Conservation (phyloP, 495 filamentous ascomycete species). For the Tuber calosporum region DNA sequence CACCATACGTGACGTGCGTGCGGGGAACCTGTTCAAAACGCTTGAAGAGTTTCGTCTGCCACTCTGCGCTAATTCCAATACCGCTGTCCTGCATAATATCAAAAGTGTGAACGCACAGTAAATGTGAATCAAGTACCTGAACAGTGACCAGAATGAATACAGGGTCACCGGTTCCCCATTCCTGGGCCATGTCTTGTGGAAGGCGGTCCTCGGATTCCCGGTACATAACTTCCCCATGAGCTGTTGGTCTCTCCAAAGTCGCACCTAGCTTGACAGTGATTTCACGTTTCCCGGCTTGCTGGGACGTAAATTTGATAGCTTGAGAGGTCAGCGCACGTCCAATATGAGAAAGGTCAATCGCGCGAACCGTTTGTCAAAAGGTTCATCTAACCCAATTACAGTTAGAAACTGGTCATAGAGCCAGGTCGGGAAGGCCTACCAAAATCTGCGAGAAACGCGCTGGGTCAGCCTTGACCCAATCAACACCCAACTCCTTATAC, state of each 20-base stretch:
- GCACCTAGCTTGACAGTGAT: constrained; percentile 68
- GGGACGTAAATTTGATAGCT: constrained; percentile 71
- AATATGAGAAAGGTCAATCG: constrained; percentile 8
- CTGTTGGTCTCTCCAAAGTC: constrained; percentile 50
- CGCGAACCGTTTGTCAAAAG: constrained; percentile 5
- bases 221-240: constrained; percentile 36
- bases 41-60: constrained; percentile 70
- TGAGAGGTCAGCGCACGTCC: constrained; percentile 56
- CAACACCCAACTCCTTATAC: constrained; percentile 27
- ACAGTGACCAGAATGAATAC: constrained; percentile 36
- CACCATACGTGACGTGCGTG: constrained; percentile 76
- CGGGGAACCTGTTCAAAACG: constrained; percentile 73
- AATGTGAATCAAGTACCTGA: constrained; percentile 9
- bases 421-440: constrained; percentile 11
- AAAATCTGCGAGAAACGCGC: constrained; percentile 38
- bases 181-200: constrained; percentile 15
- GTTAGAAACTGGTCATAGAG: neutral
- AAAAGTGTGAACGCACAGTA: constrained; percentile 57
- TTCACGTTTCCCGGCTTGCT: constrained; percentile 48
- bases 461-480: constrained; percentile 39
- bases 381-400: neutral
- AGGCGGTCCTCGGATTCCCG: constrained; percentile 14
- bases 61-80: constrained; percentile 64
- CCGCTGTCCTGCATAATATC: constrained; percentile 58
- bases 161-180: constrained; percentile 35